Evolutionary conservation across 2,329 filamentous ascomycete species (phyloP).

Genomic region (Penicillium sp.): DNA sequence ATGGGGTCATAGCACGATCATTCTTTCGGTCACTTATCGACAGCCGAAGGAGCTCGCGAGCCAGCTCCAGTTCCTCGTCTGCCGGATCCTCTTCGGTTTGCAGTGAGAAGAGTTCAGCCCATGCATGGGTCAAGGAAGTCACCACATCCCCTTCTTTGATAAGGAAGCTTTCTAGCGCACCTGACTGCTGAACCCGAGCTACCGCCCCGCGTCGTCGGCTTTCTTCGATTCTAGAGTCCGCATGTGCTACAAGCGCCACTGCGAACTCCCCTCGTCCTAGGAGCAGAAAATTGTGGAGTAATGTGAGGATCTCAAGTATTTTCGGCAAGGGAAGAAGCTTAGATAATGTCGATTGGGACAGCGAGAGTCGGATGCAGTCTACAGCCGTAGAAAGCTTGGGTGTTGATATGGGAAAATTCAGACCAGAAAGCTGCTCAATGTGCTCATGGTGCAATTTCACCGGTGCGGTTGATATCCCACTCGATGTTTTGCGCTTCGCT

Average conservation of each 20-base stretch:
- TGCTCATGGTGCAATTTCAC: conserved; percentile 54
- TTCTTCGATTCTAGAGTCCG: conserved; percentile 76
- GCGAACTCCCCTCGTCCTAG: conserved; percentile 90
- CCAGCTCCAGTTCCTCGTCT: conserved; percentile 78
- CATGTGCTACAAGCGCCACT: conserved; percentile 80
- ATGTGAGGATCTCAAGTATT: conserved; percentile 74
- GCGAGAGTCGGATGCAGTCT: conserved; percentile 73
- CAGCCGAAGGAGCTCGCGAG: conserved; percentile 75
- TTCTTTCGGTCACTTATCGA: conserved; percentile 48
- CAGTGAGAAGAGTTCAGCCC: conserved; percentile 77
- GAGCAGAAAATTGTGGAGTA: conserved; percentile 85
- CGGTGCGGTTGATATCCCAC: conserved; percentile 54
- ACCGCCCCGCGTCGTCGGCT: conserved; percentile 66
- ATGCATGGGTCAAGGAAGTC: conserved; percentile 75
- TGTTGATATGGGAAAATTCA: conserved; percentile 75
- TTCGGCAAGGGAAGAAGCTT: conserved; percentile 77
- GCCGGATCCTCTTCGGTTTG: conserved; percentile 75
- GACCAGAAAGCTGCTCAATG: conserved; percentile 64
- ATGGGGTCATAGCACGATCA: conserved; percentile 31
- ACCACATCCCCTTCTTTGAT: conserved; percentile 88
- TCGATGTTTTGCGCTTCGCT: conserved; percentile 48
- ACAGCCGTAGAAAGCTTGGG: conserved; percentile 73
- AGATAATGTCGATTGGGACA: conserved; percentile 83
- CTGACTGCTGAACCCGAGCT: conserved; percentile 56
- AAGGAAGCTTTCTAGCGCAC: conserved; percentile 64